Percentiles rank a stretch among this genome's conserved stretches.
These are phyloP conservation scores for Dichotomopilus funicola DNA, from an alignment of 2,329 filamentous ascomycete species.

Conservation along the genomic window DNA sequence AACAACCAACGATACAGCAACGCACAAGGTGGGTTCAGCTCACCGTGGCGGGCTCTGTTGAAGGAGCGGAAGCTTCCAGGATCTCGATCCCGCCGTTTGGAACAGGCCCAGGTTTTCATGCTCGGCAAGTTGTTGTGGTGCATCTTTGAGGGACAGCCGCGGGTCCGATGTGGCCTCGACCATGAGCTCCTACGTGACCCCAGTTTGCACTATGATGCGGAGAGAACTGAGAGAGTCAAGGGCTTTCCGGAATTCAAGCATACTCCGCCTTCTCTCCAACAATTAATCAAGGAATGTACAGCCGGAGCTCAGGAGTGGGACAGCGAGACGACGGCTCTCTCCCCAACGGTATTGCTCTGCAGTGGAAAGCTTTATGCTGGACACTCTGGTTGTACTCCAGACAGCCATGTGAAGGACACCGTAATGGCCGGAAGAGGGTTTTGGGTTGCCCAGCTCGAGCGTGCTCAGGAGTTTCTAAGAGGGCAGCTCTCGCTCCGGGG, in stretches of 20 bases:
- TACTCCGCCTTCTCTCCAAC: slow-evolving; percentile 11
- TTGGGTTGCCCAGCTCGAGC: no score
- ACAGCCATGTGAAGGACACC: no score
- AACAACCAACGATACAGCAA: slow-evolving; percentile 9
- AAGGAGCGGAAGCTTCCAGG: not conserved
- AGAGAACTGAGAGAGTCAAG: not conserved
- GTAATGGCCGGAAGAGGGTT: no score
- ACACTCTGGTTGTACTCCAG: not conserved
- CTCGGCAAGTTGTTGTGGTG: slow-evolving; percentile 26
- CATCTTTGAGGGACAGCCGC: slow-evolving; percentile 21
- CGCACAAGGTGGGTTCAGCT: slow-evolving; percentile 19
- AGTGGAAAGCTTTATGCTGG: slow-evolving; percentile 15
- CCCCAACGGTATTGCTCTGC: slow-evolving; percentile 9
- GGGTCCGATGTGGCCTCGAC: slow-evolving; percentile 19
- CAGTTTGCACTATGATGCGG: not conserved
- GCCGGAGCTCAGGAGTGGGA: slow-evolving; percentile 22
- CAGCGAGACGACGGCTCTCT: not conserved
- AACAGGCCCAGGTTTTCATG: slow-evolving; percentile 24
- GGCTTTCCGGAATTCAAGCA: slow-evolving; percentile 19
- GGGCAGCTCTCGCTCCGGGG: no score
- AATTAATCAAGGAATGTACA: slow-evolving; percentile 19
- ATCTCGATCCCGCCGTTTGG: slow-evolving; percentile 1
- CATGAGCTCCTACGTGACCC: slow-evolving; percentile 18
- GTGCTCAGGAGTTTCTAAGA: no score
- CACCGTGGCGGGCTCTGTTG: slow-evolving; percentile 20